These are phyloP conservation scores for Aspergillus avenaceus DNA, from an alignment of 495 filamentous ascomycete genomes.

Conservation along the genomic window DNA sequence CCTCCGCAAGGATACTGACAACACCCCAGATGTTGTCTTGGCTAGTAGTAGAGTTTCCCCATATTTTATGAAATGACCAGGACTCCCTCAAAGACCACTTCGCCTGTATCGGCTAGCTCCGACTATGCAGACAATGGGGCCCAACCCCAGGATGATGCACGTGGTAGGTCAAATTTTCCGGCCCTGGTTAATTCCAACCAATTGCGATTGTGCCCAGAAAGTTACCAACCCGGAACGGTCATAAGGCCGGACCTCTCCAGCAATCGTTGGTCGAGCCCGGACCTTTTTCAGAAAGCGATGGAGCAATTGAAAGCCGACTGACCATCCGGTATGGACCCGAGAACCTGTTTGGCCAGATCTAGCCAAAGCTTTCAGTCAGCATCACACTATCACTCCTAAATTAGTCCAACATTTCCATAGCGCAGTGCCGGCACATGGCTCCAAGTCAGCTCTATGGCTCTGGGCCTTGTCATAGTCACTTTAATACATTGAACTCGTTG, in stretches of 20 bases:
- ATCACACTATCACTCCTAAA: neutral
- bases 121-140: neutral
- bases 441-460: neutral
- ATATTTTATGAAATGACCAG: neutral
- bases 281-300: no score
- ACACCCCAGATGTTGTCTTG: no score
- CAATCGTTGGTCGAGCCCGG: neutral
- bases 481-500: no score
- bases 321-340: conserved; percentile 15
- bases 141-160: conserved; percentile 1
- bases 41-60: neutral
- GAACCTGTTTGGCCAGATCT: conserved; percentile 12
- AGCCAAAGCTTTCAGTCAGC: neutral
- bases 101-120: neutral
- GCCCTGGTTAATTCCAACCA: conserved; percentile 6
- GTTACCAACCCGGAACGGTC: conserved; percentile 7
- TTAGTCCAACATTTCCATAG: neutral
- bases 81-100: no score
- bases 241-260: neutral
- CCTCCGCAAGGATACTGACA: neutral
- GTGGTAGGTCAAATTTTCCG: conserved; percentile 19
- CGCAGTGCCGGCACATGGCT: neutral
- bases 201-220: neutral
- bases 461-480: no score
- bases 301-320: conserved; percentile 2